Base-by-base conservation (phyloP, 805 yeast genomes). In the Komagataella populi region DNA sequence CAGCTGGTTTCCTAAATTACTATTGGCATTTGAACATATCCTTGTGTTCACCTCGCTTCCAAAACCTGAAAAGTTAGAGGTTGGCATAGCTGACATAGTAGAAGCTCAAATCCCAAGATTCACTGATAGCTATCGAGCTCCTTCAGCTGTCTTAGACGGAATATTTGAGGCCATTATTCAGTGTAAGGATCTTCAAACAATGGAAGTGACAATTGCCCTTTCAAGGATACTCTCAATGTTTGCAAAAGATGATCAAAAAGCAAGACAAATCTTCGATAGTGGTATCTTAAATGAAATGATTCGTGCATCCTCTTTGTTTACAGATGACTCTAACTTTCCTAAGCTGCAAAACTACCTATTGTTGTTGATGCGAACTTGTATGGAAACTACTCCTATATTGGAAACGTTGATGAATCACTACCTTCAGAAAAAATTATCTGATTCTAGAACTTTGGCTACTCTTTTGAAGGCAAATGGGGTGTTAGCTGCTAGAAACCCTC, bases 361-460 rank as follows among this genome's bases (percentile, higher is more conserved):
- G 0, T 68, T 78, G 10, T 66, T 88, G 39, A 62, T 83, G 1
- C 75, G 96, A 60, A 71, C 84, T 47, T 81, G 89, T 52, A 79
- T 83, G 61, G 97, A 89, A 63, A 75, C 79, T 2, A 62, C 68
- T 0, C 73, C 70, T 0, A 66, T 77, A 10, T 66, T 87, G 4
- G 68, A 70, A 24, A 67, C 68, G 7, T 65, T 76, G 44, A 76
- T 87, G 58, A 57, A 66, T 0, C 67, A 72, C 20, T 88, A 83
- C 52, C 61, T 86, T 8, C 62, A 30, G 12, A 71, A 3, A 69
- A 66, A 23, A 65, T 71, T 30, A 72, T 81, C 48, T 62, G 63
- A 1, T 59, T 67, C 1, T 65, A 61, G 48, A 62, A 30, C 39
- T 14, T 6, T 45, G 47, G 16, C 18, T 23, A 49, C 20, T n/a